Evolutionary conservation across 2,329 filamentous ascomycete species (phyloP).

Genomic region (Cladosporium sp.): DNA sequence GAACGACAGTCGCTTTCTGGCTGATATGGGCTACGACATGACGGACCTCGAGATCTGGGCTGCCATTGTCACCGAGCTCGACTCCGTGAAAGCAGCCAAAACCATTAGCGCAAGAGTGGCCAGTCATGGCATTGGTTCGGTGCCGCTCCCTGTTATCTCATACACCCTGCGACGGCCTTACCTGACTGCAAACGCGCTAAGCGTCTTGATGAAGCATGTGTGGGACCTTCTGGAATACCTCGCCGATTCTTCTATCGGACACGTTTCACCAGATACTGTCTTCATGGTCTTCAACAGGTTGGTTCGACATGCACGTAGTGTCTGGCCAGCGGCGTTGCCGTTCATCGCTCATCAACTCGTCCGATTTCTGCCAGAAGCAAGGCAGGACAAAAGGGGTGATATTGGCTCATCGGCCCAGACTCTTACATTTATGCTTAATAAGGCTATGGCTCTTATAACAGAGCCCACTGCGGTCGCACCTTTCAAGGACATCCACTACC

Average conservation of each 20-base stretch:
- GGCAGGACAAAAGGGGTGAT: not conserved
- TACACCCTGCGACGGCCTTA: conserved; percentile 43
- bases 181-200: conserved; percentile 40
- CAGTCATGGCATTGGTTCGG: conserved; percentile 7
- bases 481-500: conserved; percentile 44
- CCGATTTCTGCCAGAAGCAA: not conserved
- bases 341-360: conserved; percentile 15
- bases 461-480: conserved; percentile 45
- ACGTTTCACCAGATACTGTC: conserved; percentile 15
- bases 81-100: conserved; percentile 20
- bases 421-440: conserved; percentile 23
- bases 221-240: conserved; percentile 7
- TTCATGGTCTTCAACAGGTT: conserved; percentile 44
- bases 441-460: conserved; percentile 26
- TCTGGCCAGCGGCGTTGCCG: conserved; percentile 44
- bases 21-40: conserved; percentile 14
- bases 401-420: not conserved
- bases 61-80: conserved; percentile 14
- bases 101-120: conserved; percentile 13
- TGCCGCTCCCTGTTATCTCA: conserved; percentile 46
- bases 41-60: conserved; percentile 26
- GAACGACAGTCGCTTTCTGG: conserved; percentile 16
- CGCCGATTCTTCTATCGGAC: not conserved
- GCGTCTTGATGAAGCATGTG: conserved; percentile 33
- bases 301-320: conserved; percentile 47